Base-by-base conservation (phyloP, 2,329 filamentous ascomycete genomes). In the Exophiala alcalophila region DNA sequence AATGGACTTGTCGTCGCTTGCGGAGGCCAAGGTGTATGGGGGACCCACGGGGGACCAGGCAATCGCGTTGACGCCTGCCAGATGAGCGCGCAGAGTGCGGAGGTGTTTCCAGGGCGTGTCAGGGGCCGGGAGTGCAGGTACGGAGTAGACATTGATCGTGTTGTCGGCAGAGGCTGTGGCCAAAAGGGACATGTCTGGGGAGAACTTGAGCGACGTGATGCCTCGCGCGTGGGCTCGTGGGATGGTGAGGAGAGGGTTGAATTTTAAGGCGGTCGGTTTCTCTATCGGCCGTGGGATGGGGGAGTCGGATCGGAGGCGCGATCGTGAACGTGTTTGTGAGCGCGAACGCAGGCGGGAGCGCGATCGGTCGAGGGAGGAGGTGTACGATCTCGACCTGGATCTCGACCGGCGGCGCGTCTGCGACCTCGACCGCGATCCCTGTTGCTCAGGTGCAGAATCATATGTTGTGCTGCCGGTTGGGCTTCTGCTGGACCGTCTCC, bases 1-100 rank as follows among this genome's bases (percentile, higher is more conserved):
- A 51, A 98, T 97, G 1, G 85, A 81, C 68, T 98, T 98, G 74
- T 98, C 92, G 65, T 98, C 92, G 4, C 86, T 91, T 16, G 91
- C 92, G 7, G 87, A 91, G 3, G 91, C 92, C 32, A 98, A 76
- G 2, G 86, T 87, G 40, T 54, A 53, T 2, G 44, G 41, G 55
- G 82, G 82, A 49, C 84, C 88, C 63, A 97, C 89, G 0, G 91
- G 90, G 47, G 84, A 84, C 92, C 92, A 98, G n/a, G 90, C 83
- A 33, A 98, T 76, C 26, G 89, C 91, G 21, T 86, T 94, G 12
- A 98, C 81, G 48, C 92, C 92, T 0, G 91, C 90, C 61, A 96
- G 78, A 67, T 98, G 92, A 5, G 90, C 92, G 59, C 95, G 86
- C 16, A 98, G 79, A 0, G 88, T 95, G 58, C 95, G 86, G 61